These are phyloP conservation scores for Durusdinium trenchii DNA, from an alignment of 73 alveolate genomes.

Conservation along the genomic window DNA sequence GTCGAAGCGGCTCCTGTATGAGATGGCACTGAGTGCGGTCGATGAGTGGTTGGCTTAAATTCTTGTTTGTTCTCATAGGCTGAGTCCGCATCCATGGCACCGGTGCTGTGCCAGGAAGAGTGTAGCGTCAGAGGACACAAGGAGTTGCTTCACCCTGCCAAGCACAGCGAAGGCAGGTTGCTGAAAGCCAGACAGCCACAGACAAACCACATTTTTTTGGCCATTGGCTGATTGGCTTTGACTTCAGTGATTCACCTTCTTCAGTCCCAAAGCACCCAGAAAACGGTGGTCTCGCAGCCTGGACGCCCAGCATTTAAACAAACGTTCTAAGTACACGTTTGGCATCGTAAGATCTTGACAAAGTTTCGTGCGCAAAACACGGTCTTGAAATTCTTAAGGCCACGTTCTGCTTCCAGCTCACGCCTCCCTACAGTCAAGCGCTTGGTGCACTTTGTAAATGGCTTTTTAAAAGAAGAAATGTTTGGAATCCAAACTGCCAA, in stretches of 20 bases:
- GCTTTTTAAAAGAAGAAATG: no score
- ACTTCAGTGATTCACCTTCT: background rate
- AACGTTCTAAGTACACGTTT: no score
- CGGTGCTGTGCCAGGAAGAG: slow-evolving; percentile 4
- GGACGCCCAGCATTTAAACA: no score
- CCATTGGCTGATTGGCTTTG: background rate
- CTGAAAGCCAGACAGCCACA: background rate
- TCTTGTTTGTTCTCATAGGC: background rate
- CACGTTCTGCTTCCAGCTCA: background rate
- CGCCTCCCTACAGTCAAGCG: background rate
- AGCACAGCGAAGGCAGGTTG: slow-evolving; percentile 47
- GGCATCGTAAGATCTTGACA: no score
- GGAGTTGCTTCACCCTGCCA: slow-evolving; percentile 60
- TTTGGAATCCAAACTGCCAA: no score
- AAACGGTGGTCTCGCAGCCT: background rate
- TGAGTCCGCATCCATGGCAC: background rate
- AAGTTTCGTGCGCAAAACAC: background rate
- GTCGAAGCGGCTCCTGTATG: slow-evolving; percentile 66
- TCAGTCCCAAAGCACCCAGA: slow-evolving; percentile 25
- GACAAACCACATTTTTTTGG: background rate
- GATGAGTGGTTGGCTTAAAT: background rate
- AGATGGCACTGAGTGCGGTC: slow-evolving; percentile 64
- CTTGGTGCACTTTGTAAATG: background rate
- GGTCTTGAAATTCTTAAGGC: background rate
- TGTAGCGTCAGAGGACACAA: slow-evolving; percentile 44